Evolutionary conservation across 257 asterid genomes (phyloP).

Genomic region (Schizonepeta tenuifolia): DNA sequence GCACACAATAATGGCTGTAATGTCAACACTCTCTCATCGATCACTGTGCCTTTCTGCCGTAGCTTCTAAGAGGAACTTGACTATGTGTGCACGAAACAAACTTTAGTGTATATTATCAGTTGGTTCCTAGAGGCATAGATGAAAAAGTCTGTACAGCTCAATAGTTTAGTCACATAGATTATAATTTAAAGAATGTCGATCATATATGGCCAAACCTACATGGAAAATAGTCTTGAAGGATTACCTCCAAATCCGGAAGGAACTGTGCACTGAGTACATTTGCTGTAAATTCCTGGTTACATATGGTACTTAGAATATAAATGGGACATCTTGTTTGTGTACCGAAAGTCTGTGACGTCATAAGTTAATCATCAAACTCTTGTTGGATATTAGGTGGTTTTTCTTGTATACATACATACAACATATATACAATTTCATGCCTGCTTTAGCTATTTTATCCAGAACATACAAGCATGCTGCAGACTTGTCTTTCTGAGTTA

Average conservation of each 20-base stretch:
- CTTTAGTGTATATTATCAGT: not conserved
- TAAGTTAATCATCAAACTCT: not conserved
- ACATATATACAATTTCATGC: too few species aligned
- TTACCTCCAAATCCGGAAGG: not conserved
- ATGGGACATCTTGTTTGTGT: not conserved
- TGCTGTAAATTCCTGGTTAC: conserved; percentile 11
- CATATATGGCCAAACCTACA: not conserved
- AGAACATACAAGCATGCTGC: too few species aligned
- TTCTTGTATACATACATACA: not conserved
- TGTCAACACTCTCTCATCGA: not conserved
- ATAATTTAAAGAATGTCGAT: not conserved
- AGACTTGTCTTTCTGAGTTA: too few species aligned
- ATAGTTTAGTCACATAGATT: not conserved
- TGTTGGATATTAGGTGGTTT: not conserved
- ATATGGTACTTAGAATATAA: not conserved
- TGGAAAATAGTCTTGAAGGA: not conserved
- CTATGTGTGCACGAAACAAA: too few species aligned
- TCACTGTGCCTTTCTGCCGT: not conserved
- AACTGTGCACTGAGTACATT: not conserved
- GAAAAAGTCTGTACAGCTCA: not conserved
- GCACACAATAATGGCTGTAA: not conserved
- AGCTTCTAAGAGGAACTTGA: too few species aligned
- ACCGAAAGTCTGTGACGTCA: not conserved
- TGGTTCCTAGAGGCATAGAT: not conserved
- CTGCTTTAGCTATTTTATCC: too few species aligned